Base-by-base conservation (phyloP, 1,139 yeast genomes). In the Lodderomyces beijingensis region DNA sequence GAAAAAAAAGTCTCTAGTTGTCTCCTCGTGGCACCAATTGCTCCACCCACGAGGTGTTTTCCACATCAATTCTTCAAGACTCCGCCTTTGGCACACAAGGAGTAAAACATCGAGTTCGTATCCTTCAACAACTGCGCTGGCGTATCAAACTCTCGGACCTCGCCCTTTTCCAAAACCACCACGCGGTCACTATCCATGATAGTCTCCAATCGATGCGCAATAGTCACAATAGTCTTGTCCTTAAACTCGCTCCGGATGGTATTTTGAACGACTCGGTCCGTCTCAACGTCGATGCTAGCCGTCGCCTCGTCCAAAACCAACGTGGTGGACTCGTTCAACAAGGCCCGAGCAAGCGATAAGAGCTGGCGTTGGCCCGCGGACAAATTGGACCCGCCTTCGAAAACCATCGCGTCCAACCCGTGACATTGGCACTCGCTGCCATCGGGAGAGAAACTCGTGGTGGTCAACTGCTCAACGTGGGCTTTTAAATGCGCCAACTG, bases 231-330 rank as follows among this genome's bases (percentile, higher is more conserved):
- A 5, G 67, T 60, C 34, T 53, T 57, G 32, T 60, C 57, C 25
- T 46, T 51, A 37, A 60, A 60, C 33, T 59, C 59, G 3, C 44
- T 38, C 34, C 64, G 45, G 19, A 60, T 59, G 1, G 66, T 59
- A 17, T 53, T 51, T 39, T 61, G 66, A 19, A 61, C 57, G 30
- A 60, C 50, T 34, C 55, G 54, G 40, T 60, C 67, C 1, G 66
- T 60, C 39, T 59, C 57, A 4, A 57, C 63, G 44, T 61, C 66
- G 16, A 61, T 65, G 3, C 65, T 57, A 9, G 66, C 65, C 4
- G 66, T 60, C 6, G 66, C 66, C 39, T 61, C 67, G 40, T 60
- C 66, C 33, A 61, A 47, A 26, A 62, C 52, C 33, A 62, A 50
- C 9, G 61, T 51, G 25, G 50, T 53, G 0, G 63, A 52, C 10